Conservation (phyloP, 139 green algal species). For the Astrephomene gubernaculifera region DNA sequence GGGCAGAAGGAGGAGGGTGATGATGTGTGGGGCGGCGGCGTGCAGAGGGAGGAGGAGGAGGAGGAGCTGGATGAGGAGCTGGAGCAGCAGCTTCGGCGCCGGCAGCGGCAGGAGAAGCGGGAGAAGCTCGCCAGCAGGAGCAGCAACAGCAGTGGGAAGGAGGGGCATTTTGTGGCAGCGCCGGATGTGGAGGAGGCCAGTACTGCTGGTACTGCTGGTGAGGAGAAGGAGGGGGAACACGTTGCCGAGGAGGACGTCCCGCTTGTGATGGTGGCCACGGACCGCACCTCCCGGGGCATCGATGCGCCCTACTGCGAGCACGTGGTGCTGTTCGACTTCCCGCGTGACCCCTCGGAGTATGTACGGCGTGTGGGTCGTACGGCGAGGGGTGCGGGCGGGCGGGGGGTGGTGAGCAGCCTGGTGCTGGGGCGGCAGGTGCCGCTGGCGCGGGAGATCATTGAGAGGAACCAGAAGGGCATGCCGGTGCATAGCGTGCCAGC, state of each 20-base stretch:
- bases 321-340: slow-evolving; percentile 98
- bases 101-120: no score
- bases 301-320: slow-evolving; percentile 83
- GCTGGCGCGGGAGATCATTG: slow-evolving; percentile 80
- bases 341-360: slow-evolving; percentile 95
- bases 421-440: slow-evolving; percentile 88
- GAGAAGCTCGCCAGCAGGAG: no score
- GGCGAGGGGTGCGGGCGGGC: slow-evolving; percentile 82
- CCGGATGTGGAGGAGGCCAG: no score
- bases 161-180: no score
- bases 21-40: neutral
- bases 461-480: slow-evolving; percentile 74
- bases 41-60: neutral
- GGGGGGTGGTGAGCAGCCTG: slow-evolving; percentile 82
- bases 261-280: slow-evolving; percentile 57
- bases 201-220: no score
- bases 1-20: neutral
- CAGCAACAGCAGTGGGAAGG: no score
- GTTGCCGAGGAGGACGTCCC: neutral
- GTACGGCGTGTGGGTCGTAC: slow-evolving; percentile 91
- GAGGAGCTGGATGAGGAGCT: no score
- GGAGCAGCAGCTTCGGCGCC: no score
- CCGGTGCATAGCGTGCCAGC: slow-evolving; percentile 78
- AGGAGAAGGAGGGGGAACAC: no score
- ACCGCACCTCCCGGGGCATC: slow-evolving; percentile 71